Conservation (phyloP, 768 basidiomycete species). For the Pleurotus tuber-regium region DNA sequence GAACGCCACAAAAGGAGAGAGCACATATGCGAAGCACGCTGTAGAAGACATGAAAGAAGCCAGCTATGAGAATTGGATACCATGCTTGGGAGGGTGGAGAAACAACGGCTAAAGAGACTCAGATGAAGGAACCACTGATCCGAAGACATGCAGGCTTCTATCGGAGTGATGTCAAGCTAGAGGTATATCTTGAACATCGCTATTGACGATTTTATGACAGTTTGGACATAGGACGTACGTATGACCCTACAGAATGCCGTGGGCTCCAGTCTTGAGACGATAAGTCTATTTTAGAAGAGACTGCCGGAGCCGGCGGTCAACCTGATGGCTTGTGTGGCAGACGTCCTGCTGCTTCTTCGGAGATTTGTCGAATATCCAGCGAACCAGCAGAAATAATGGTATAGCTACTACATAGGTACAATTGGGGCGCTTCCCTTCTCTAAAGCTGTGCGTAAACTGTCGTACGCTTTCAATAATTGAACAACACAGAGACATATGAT, state of each 20-base stretch:
- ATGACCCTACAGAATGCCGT: too few relatives aligned
- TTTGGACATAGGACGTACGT: too few relatives aligned
- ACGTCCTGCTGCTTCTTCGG: constrained; percentile 7
- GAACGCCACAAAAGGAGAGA: background rate
- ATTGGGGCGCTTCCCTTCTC: constrained; percentile 74
- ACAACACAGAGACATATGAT: background rate
- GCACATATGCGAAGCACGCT: constrained; percentile 6
- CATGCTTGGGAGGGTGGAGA: constrained; percentile 9
- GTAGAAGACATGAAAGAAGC: background rate
- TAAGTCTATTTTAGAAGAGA: too few relatives aligned
- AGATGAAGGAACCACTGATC: background rate
- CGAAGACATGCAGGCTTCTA: background rate
- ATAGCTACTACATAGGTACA: constrained; percentile 43
- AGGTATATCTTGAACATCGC: too few relatives aligned
- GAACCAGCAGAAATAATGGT: constrained; percentile 3
- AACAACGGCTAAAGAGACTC: constrained; percentile 10
- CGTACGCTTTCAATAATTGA: background rate
- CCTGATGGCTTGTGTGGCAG: too few relatives aligned
- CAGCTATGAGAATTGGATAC: background rate
- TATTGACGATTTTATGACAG: too few relatives aligned
- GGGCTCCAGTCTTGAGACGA: too few relatives aligned
- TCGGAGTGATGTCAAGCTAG: constrained; percentile 3
- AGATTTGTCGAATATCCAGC: background rate
- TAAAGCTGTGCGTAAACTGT: constrained; percentile 67
- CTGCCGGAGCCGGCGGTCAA: too few relatives aligned